Percentiles rank a stretch among this genome's conserved stretches.
These are phyloP conservation scores for Alternaria triticimaculans DNA, from an alignment of 2,329 filamentous ascomycete species.

Conservation along the genomic window DNA sequence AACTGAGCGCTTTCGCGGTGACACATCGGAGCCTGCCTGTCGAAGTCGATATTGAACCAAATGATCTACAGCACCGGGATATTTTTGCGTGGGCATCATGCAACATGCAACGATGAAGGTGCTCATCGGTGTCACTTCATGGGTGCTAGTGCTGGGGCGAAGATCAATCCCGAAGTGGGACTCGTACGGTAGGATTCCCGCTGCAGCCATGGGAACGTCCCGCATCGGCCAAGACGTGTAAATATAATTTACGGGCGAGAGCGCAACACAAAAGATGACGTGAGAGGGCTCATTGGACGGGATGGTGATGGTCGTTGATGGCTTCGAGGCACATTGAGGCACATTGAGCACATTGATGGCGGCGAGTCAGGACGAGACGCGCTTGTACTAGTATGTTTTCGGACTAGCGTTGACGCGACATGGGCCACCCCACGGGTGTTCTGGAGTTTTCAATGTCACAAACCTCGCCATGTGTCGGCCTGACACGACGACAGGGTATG, in stretches of 20 bases:
- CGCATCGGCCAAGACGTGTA: background rate
- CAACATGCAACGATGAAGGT: background rate
- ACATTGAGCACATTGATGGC: constrained; percentile 31
- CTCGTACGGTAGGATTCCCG: background rate
- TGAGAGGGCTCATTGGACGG: background rate
- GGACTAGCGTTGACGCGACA: background rate
- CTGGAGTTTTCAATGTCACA: background rate
- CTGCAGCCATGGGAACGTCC: background rate
- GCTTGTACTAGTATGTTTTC: background rate
- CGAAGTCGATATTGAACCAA: background rate
- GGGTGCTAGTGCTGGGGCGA: background rate
- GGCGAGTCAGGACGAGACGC: background rate
- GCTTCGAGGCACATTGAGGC: constrained; percentile 14
- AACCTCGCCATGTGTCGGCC: background rate
- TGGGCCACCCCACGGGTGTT: background rate
- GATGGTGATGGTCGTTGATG: background rate
- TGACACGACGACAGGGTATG: background rate
- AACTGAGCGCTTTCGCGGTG: background rate
- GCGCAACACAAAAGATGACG: background rate
- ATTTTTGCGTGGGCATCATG: background rate
- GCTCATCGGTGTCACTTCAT: constrained; percentile 10
- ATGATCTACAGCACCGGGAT: background rate
- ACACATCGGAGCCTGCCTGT: background rate
- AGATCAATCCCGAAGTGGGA: background rate
- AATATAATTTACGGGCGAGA: background rate